phyloP scores from a whole-genome alignment of 257 asterid genomes.

The Scutellaria galericulata region DNA sequence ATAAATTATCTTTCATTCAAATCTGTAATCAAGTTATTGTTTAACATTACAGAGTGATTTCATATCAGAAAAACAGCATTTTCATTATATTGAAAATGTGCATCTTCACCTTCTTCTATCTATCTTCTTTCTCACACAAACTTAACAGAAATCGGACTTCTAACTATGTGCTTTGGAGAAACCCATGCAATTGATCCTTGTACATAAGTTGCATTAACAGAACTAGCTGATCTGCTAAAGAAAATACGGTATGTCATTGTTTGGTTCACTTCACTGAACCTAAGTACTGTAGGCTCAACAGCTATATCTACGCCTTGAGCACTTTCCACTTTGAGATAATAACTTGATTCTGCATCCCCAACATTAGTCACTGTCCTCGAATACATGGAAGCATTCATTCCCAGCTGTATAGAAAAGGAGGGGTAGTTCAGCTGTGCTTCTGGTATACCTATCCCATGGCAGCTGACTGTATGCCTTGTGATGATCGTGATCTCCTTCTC shows the following conservation, averaged over 20 bases:
- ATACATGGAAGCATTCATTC: constrained; percentile 12
- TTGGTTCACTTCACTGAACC: constrained; percentile 43
- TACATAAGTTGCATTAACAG: constrained; percentile 15
- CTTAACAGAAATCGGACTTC: constrained; percentile 47
- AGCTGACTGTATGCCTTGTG: constrained; percentile 33
- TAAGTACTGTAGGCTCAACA: constrained; percentile 36
- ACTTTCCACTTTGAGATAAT: background rate
- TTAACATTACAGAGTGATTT: too few species aligned
- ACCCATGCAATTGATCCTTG: constrained; percentile 48
- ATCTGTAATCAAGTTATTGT: too few species aligned
- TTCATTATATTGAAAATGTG: too few species aligned
- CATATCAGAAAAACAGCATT: too few species aligned
- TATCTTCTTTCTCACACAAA: background rate
- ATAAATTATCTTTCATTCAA: too few species aligned
- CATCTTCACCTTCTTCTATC: too few species aligned
- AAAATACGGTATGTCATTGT: constrained; percentile 38
- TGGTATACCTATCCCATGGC: constrained; percentile 30
- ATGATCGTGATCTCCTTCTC: constrained; percentile 31
- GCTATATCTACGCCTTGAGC: constrained; percentile 23
- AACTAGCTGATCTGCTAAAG: constrained; percentile 30
- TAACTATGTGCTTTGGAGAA: constrained; percentile 39
- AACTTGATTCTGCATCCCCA: constrained; percentile 46
- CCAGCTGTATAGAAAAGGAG: constrained; percentile 43
- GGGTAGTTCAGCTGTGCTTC: constrained; percentile 56
- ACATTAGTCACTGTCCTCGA: constrained; percentile 56